These are phyloP conservation scores for Termitomyces heimii DNA, from an alignment of 768 basidiomycete genomes.

Conservation along the genomic window DNA sequence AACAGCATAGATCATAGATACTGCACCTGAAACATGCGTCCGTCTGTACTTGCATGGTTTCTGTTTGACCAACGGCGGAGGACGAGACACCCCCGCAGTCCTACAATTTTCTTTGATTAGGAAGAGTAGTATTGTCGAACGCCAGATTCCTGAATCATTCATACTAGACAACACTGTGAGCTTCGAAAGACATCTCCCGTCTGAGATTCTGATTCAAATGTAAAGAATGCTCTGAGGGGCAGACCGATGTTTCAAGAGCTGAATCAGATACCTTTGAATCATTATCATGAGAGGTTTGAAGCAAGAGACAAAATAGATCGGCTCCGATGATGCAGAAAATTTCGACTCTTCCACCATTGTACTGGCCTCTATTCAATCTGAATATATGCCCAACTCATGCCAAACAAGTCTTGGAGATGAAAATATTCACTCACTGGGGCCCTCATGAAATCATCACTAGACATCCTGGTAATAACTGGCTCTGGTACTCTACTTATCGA, in stretches of 20 bases:
- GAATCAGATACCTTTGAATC: background rate
- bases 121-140: background rate
- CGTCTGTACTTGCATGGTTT: background rate
- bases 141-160: background rate
- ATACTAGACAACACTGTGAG: background rate
- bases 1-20: background rate
- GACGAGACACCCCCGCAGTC: background rate
- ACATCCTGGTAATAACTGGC: background rate
- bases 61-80: background rate
- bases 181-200: background rate
- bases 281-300: background rate
- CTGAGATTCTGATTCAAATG: background rate
- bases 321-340: background rate
- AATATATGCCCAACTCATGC: background rate
- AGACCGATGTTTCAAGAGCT: background rate
- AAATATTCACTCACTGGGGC: background rate
- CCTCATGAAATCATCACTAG: background rate
- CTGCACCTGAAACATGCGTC: background rate
- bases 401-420: background rate
- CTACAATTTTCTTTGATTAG: background rate
- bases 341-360: background rate
- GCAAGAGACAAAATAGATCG: background rate
- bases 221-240: background rate
- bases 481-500: background rate
- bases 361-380: background rate